Conservation (phyloP, 192 early-diverging fungal genomes). For the Rhizophagus prolifer region DNA sequence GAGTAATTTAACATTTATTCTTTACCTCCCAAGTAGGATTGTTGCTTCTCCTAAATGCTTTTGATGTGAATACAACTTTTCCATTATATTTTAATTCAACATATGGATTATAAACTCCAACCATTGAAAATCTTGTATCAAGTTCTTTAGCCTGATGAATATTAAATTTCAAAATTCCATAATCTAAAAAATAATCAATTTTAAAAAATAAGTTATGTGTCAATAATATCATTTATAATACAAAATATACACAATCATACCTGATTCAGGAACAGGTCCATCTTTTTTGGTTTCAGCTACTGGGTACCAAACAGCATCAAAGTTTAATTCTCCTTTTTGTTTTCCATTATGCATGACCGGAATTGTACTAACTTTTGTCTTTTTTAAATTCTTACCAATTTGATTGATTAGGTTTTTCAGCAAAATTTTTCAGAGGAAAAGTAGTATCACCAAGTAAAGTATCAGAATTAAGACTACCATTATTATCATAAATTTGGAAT, state of each 20-base stretch:
- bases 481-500: slow-evolving; percentile 82
- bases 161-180: slow-evolving; percentile 69
- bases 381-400: too few relatives aligned
- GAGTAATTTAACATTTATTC: background rate
- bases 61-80: slow-evolving; percentile 52
- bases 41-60: slow-evolving; percentile 68
- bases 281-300: slow-evolving; percentile 36
- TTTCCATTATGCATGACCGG: slow-evolving; percentile 35
- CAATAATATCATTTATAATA: too few relatives aligned
- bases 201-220: background rate
- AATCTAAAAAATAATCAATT: slow-evolving; percentile 42
- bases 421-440: slow-evolving; percentile 46
- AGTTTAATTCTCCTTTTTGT: slow-evolving; percentile 45
- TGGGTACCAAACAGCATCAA: slow-evolving; percentile 42
- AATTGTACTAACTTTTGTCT: too few relatives aligned
- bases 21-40: slow-evolving; percentile 28
- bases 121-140: slow-evolving; percentile 41
- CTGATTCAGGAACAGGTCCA: slow-evolving; percentile 50
- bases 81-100: slow-evolving; percentile 60
- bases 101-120: slow-evolving; percentile 46
- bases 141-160: slow-evolving; percentile 70
- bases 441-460: slow-evolving; percentile 60
- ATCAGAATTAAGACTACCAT: slow-evolving; percentile 65
- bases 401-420: slow-evolving; percentile 43
- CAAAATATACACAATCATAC: slow-evolving; percentile 9